Percentiles rank a stretch among this genome's conserved stretches.
These are phyloP conservation scores for Suhomyces bolitotheri DNA, from an alignment of 1,139 yeast genomes.

Conservation along the genomic window DNA sequence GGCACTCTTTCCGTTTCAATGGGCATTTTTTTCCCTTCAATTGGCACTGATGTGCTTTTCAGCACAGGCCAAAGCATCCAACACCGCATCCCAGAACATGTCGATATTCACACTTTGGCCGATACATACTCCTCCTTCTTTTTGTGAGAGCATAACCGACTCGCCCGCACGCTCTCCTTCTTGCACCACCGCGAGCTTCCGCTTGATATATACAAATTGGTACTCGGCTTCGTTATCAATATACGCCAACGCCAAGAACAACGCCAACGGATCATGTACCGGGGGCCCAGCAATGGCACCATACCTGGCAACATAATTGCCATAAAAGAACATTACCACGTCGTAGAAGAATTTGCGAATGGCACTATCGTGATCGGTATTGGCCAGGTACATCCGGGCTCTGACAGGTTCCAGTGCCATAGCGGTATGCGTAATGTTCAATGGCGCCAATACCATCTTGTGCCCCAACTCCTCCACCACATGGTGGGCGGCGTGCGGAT, in stretches of 20 bases:
- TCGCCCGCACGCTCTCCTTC: conserved; percentile 39
- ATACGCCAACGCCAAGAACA: conserved; percentile 56
- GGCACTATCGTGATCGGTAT: conserved; percentile 25
- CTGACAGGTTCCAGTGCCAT: conserved; percentile 54
- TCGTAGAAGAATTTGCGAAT: conserved; percentile 57
- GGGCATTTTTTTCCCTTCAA: no score
- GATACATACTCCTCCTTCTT: conserved; percentile 36
- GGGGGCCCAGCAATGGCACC: conserved; percentile 66
- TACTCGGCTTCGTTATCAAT: conserved; percentile 32
- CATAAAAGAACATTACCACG: conserved; percentile 55
- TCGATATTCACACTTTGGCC: conserved; percentile 46
- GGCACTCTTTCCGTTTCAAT: no score
- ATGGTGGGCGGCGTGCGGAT: conserved; percentile 70
- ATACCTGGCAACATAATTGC: conserved; percentile 44
- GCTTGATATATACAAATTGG: conserved; percentile 32
- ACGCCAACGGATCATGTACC: conserved; percentile 78
- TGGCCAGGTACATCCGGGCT: conserved; percentile 27
- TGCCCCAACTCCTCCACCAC: conserved; percentile 53
- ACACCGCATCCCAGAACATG: conserved; percentile 55
- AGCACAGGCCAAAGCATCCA: conserved; percentile 37
- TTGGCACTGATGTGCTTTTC: conserved; percentile 9
- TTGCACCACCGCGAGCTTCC: conserved; percentile 25
- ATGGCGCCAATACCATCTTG: conserved; percentile 59
- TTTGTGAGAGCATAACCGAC: conserved; percentile 27
- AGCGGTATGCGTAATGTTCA: conserved; percentile 72